Evolutionary conservation across 495 filamentous ascomycete species (phyloP).

Genomic region (Neurospora sp.): DNA sequence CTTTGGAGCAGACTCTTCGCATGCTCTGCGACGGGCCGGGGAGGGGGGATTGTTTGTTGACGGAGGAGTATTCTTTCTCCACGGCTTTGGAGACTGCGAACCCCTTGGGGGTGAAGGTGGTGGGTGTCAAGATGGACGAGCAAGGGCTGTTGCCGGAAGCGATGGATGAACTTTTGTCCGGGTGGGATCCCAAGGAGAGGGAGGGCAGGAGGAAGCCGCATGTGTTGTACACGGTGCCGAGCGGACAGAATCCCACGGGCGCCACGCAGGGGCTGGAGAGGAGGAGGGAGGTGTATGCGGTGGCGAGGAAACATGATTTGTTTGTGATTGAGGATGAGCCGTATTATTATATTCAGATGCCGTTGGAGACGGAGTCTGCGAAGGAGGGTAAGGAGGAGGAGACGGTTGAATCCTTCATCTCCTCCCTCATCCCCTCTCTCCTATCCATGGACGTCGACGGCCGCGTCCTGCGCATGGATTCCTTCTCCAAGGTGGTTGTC

Average conservation of each 20-base stretch:
- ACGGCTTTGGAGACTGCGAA: slow-evolving; percentile 71
- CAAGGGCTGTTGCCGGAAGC: slow-evolving; percentile 60
- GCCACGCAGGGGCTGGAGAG: slow-evolving; percentile 62
- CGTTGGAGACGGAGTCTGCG: slow-evolving; percentile 50
- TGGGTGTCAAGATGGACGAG: slow-evolving; percentile 67
- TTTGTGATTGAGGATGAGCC: slow-evolving; percentile 92
- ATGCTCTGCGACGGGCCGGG: slow-evolving; percentile 57
- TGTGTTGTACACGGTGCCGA: slow-evolving; percentile 73
- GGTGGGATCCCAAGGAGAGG: slow-evolving; percentile 50
- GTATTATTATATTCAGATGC: slow-evolving; percentile 97
- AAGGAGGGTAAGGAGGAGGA: not conserved
- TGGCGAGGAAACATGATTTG: slow-evolving; percentile 73
- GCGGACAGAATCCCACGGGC: slow-evolving; percentile 89
- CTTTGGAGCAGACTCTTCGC: slow-evolving; percentile 65
- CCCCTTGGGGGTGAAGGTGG: slow-evolving; percentile 64
- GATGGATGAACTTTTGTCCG: slow-evolving; percentile 55
- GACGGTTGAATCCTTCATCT: slow-evolving; percentile 35
- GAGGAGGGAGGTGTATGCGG: slow-evolving; percentile 58
- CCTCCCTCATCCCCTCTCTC: slow-evolving; percentile 46
- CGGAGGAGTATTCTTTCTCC: slow-evolving; percentile 80
- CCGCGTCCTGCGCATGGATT: slow-evolving; percentile 63
- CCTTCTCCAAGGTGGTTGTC: slow-evolving; percentile 73
- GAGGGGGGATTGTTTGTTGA: slow-evolving; percentile 60
- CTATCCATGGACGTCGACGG: slow-evolving; percentile 58
- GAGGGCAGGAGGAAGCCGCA: slow-evolving; percentile 58